Base-by-base conservation (phyloP, 78 protist species). In the Neovahlkampfia damariscottae region DNA sequence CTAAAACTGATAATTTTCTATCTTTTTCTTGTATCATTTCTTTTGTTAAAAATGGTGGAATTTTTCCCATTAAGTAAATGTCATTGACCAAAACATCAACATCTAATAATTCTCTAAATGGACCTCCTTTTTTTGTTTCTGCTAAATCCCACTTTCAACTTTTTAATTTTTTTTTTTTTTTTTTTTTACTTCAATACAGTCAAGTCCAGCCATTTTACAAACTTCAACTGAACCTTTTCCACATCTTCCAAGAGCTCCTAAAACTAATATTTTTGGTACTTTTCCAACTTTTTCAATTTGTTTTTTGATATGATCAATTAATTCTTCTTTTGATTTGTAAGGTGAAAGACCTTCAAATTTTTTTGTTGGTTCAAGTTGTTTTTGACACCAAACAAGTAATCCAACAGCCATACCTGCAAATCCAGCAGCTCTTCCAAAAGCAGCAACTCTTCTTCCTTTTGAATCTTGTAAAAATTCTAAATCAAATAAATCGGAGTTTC, bases 221-320 rank as follows among this genome's bases (percentile, higher is more conserved):
- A 89, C 35, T 28, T 82, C 85, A 30, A 1, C 2, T 39, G 89
- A 85, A 27, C 93, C 93, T 30, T n/a, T 32, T 8, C 93, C 93
- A 36, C 90, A 86, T 4, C 93, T 79, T 30, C 93, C 93, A 29
- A 84, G 84, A 7, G 93, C 93, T 0, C 93, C 93, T 19, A 89
- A 84, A 30, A 89, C 84, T 28, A 81, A 0, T 29, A 84, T 78
- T 41, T 74, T 67, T 4, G 39, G 74, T 76, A 29, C 39, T 68
- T n/a, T 36, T 2, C 41, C 79, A 7, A 3, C 73, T 1, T 3
- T 5, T 71, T 19, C 5, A 30, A 39, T 6, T 37, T 34, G 31
- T 5, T 68, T 29, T 32, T 39, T 34, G 19, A 8, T 10, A 28
- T 39, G 29, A 27, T 35, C 6, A 34, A 80, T 5, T 19, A 74